A percentile compares a stretch with the other conserved stretches of the same genome.
phyloP scores from a whole-genome alignment of 2,329 filamentous ascomycete genomes.

The Talaromyces sp. region DNA sequence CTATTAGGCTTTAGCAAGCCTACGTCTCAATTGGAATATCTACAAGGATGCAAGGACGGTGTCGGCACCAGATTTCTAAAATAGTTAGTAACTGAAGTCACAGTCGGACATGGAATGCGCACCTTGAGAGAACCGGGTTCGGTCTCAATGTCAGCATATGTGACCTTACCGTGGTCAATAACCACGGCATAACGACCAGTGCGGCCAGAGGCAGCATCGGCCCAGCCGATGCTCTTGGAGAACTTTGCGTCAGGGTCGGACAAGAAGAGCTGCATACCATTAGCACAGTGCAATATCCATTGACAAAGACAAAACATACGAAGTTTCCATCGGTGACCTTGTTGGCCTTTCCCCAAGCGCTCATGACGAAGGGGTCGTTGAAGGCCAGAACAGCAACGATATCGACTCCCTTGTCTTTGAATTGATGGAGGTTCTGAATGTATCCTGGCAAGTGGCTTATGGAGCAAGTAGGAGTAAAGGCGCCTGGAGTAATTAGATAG shows the following conservation, averaged over 20 bases:
- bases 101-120: background rate
- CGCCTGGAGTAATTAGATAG: conserved; percentile 47
- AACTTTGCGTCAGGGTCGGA: conserved; percentile 71
- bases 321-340: conserved; percentile 69
- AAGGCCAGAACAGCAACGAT: conserved; percentile 75
- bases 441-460: conserved; percentile 78
- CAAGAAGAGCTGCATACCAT: conserved; percentile 63
- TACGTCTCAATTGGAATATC: conserved; percentile 17
- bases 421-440: conserved; percentile 66
- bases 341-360: conserved; percentile 87
- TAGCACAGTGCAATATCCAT: conserved; percentile 15
- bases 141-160: conserved; percentile 73
- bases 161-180: conserved; percentile 78
- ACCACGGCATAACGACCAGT: conserved; percentile 77
- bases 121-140: conserved; percentile 46
- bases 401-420: conserved; percentile 81
- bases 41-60: conserved; percentile 42
- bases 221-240: conserved; percentile 76
- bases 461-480: conserved; percentile 86
- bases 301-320: conserved; percentile 36
- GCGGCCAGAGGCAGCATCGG: conserved; percentile 62
- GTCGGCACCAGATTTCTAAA: conserved; percentile 41
- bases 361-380: conserved; percentile 87
- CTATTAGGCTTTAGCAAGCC: background rate
- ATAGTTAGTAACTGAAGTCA: background rate